Evolutionary conservation across 192 early-diverging fungal genomes (phyloP).

Genomic region (Hyaloraphidium curvatum): DNA sequence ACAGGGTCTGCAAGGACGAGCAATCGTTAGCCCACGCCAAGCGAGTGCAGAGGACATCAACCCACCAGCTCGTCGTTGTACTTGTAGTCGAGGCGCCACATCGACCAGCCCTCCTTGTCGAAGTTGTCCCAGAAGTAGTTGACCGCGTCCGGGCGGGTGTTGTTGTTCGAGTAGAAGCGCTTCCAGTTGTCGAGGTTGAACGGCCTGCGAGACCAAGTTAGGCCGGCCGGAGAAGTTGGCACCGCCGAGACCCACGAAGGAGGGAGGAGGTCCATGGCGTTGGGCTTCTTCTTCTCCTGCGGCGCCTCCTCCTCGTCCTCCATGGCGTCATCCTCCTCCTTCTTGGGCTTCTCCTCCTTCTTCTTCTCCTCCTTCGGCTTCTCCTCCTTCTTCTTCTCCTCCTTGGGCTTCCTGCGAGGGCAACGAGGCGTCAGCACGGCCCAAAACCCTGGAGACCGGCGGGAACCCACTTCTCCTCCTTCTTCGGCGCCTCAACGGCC

Average conservation of each 20-base stretch:
- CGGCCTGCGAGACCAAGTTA: slow-evolving; percentile 10
- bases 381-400: slow-evolving; percentile 13
- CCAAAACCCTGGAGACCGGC: neutral
- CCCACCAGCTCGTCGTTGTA: slow-evolving; percentile 70
- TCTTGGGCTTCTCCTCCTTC: slow-evolving; percentile 28
- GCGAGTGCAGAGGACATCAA: too few species aligned
- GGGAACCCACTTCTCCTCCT: slow-evolving; percentile 13
- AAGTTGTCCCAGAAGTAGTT: slow-evolving; percentile 89
- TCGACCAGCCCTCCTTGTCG: slow-evolving; percentile 71
- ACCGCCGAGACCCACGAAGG: slow-evolving; percentile 21
- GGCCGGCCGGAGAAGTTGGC: neutral
- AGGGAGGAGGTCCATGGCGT: slow-evolving; percentile 70
- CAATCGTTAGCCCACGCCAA: too few species aligned
- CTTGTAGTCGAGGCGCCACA: slow-evolving; percentile 88
- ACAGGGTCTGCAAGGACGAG: too few species aligned
- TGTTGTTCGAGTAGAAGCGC: slow-evolving; percentile 94
- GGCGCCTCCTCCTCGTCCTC: slow-evolving; percentile 39
- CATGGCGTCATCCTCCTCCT: slow-evolving; percentile 29
- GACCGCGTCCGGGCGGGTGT: slow-evolving; percentile 62
- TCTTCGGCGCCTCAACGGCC: slow-evolving; percentile 6
- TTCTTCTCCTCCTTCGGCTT: slow-evolving; percentile 27
- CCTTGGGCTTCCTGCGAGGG: neutral
- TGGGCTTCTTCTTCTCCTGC: slow-evolving; percentile 47
- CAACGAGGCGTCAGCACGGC: neutral
- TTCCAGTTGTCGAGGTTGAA: slow-evolving; percentile 88